Evolutionary conservation across 2,329 filamentous ascomycete species (phyloP).

Genomic region (Beauveria sp.): DNA sequence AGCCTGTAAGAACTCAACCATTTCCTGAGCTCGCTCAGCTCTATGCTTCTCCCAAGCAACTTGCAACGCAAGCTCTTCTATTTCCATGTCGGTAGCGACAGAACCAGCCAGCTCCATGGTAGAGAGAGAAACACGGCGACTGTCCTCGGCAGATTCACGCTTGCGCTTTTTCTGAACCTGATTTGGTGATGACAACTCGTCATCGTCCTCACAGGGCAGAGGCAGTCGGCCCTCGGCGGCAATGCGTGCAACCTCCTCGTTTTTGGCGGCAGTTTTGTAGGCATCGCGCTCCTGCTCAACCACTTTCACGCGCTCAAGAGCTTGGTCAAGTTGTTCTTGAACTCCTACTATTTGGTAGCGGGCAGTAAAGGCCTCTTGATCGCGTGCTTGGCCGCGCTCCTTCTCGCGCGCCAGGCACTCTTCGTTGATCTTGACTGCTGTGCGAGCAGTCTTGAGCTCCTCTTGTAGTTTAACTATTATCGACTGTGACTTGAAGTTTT

Average conservation of each 20-base stretch:
- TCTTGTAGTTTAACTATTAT: conserved; percentile 64
- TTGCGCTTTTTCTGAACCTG: conserved; percentile 29
- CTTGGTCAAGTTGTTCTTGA: conserved; percentile 59
- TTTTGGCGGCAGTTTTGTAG: conserved; percentile 62
- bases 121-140: conserved; percentile 37
- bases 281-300: conserved; percentile 69
- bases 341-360: conserved; percentile 57
- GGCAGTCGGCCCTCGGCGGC: conserved; percentile 65
- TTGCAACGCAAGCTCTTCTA: conserved; percentile 46
- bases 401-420: conserved; percentile 56
- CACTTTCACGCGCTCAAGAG: conserved; percentile 54
- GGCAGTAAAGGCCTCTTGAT: conserved; percentile 62
- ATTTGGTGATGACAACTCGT: conserved; percentile 55
- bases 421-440: conserved; percentile 46
- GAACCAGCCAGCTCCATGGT: conserved; percentile 47
- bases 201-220: conserved; percentile 46
- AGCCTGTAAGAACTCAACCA: conserved; percentile 67
- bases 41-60: conserved; percentile 54
- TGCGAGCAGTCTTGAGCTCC: conserved; percentile 57
- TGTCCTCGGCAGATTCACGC: conserved; percentile 27
- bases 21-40: conserved; percentile 61
- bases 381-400: conserved; percentile 50
- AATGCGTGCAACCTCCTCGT: conserved; percentile 65
- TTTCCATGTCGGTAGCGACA: conserved; percentile 47
- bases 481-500: conserved; percentile 69